Evolutionary conservation across 495 filamentous ascomycete species (phyloP).

Genomic region (Tuber umbilicatum): DNA sequence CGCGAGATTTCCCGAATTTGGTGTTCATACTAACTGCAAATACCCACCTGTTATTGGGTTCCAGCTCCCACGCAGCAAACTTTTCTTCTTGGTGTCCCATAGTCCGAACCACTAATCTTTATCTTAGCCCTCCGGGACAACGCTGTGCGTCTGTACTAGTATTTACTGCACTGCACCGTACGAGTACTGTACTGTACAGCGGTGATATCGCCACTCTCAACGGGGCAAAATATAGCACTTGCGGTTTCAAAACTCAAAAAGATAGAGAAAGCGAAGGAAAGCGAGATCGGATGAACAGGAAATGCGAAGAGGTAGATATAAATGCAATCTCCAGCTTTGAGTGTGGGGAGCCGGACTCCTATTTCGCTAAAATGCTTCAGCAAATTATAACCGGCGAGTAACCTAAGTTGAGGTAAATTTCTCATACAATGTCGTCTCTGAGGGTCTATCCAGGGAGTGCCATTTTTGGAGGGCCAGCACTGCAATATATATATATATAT

Average conservation of each 20-base stretch:
- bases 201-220: neutral
- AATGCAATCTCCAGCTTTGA: too few relatives aligned
- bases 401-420: too few relatives aligned
- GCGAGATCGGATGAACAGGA: neutral
- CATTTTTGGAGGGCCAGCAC: too few relatives aligned
- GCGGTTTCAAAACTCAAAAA: neutral
- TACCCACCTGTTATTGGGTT: neutral
- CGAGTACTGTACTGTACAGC: neutral
- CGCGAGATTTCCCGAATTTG: neutral
- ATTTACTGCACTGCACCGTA: too few relatives aligned
- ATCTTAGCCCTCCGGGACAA: neutral
- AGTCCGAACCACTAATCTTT: neutral
- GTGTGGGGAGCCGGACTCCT: too few relatives aligned
- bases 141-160: neutral
- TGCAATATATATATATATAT: too few relatives aligned
- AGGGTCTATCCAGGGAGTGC: too few relatives aligned
- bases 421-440: too few relatives aligned
- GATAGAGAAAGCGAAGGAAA: too few relatives aligned
- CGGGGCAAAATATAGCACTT: neutral
- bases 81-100: neutral
- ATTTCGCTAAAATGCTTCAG: too few relatives aligned
- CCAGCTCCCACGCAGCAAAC: neutral
- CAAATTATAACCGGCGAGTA: too few relatives aligned
- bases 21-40: neutral
- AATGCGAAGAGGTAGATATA: too few relatives aligned